Percentiles rank a stretch among this genome's conserved stretches.
These are phyloP conservation scores for Pascua sp. DNA, from an alignment of 1,284 basidiomycete species.

Conservation along the genomic window DNA sequence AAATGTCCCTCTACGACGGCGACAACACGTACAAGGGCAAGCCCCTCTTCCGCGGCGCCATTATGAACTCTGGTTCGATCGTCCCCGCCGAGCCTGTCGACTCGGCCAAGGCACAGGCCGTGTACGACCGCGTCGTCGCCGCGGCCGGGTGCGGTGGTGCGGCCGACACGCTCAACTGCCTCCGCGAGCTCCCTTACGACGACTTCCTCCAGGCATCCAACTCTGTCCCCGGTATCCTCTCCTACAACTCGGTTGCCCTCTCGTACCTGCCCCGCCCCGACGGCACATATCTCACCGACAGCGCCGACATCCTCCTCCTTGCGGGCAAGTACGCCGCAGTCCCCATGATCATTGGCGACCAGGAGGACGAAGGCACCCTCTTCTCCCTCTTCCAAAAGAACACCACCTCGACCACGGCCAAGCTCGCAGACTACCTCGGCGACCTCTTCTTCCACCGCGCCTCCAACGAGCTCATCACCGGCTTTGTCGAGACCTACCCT, in stretches of 20 bases:
- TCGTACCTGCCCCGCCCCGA: conserved; percentile 57
- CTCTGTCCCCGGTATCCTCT: conserved; percentile 13
- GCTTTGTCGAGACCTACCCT: conserved; percentile 31
- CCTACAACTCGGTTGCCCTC: conserved; percentile 20
- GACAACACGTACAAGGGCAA: conserved; percentile 41
- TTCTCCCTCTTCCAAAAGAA: conserved; percentile 29
- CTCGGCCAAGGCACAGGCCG: conserved; percentile 12
- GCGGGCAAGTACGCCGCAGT: conserved; percentile 12
- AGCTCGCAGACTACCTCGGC: conserved; percentile 19
- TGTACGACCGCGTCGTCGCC: conserved; percentile 13
- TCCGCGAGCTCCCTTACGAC: conserved; percentile 53
- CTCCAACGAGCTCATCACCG: conserved; percentile 11
- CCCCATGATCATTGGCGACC: conserved; percentile 22
- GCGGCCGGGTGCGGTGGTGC: conserved; percentile 23
- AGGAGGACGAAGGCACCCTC: conserved; percentile 23
- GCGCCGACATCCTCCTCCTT: conserved; percentile 35
- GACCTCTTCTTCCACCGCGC: conserved; percentile 23
- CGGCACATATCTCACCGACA: conserved; percentile 54
- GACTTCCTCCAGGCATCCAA: conserved; percentile 10
- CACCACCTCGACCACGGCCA: conserved; percentile 17
- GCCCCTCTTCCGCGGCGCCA: conserved; percentile 48
- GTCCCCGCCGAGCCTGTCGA: conserved; percentile 29
- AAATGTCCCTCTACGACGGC: conserved; percentile 58
- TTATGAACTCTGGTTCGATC: conserved; percentile 48
- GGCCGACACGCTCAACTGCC: conserved; percentile 55